Conservation (phyloP, 2,329 filamentous ascomycete genomes). For the Fusarium nurragi region DNA sequence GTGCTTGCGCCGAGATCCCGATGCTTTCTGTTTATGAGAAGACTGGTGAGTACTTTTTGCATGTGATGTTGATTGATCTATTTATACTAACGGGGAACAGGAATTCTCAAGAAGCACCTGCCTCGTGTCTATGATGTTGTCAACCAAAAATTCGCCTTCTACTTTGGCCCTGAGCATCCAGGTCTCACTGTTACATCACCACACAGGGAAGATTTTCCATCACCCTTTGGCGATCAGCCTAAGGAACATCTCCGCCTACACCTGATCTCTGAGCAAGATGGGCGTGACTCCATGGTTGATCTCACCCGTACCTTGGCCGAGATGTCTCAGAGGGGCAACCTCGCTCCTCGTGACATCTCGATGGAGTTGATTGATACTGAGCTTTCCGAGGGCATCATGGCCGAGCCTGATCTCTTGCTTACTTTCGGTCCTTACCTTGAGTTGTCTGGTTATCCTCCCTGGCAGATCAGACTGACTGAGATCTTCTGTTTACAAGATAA, state of each 20-base stretch:
- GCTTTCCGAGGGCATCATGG: slow-evolving; percentile 79
- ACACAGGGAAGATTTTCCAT: slow-evolving; percentile 52
- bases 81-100: slow-evolving; percentile 55
- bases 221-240: slow-evolving; percentile 44
- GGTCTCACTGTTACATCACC: slow-evolving; percentile 67
- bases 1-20: slow-evolving; percentile 86
- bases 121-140: slow-evolving; percentile 84
- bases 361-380: slow-evolving; percentile 89
- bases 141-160: slow-evolving; percentile 80
- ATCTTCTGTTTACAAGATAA: slow-evolving; percentile 85
- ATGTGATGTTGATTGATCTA: background rate
- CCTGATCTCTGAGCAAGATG: slow-evolving; percentile 87
- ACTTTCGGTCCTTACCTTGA: slow-evolving; percentile 86
- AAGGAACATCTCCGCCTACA: slow-evolving; percentile 67
- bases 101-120: slow-evolving; percentile 88
- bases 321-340: slow-evolving; percentile 91
- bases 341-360: slow-evolving; percentile 83
- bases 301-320: slow-evolving; percentile 92
- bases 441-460: slow-evolving; percentile 91
- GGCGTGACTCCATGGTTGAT: slow-evolving; percentile 92
- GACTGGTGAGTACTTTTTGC: slow-evolving; percentile 68
- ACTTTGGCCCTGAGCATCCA: slow-evolving; percentile 83
- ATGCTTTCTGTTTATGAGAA: slow-evolving; percentile 91
- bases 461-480: slow-evolving; percentile 94
- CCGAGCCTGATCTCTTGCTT: slow-evolving; percentile 89